Conservation (phyloP, 2,329 filamentous ascomycete species). For the Orbilia ellipsospora region DNA sequence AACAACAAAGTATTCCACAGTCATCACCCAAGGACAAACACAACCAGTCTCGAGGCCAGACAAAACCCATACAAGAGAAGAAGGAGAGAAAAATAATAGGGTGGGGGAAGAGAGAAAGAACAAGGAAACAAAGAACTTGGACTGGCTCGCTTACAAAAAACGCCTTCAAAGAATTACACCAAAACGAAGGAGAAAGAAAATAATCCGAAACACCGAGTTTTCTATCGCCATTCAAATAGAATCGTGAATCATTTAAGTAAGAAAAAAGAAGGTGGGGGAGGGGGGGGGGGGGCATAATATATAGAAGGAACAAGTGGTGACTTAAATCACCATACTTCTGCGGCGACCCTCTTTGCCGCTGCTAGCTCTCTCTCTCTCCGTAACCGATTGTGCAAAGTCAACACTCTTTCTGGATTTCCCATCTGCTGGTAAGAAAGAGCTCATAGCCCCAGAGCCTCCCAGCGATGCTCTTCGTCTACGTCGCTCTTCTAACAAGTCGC, state of each 20-base stretch:
- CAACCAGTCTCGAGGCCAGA: no score
- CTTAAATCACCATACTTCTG: slow-evolving; percentile 47
- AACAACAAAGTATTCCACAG: no score
- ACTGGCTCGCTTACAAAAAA: slow-evolving; percentile 7
- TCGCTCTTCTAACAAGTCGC: slow-evolving; percentile 48
- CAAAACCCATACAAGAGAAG: no score
- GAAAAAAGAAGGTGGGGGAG: background rate
- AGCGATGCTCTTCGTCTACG: slow-evolving; percentile 40
- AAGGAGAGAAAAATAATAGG: no score
- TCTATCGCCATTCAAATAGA: slow-evolving; percentile 7
- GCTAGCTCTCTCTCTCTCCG: slow-evolving; percentile 13
- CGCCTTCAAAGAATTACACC: background rate
- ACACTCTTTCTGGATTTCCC: slow-evolving; percentile 34
- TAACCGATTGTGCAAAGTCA: slow-evolving; percentile 17
- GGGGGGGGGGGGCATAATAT: no score
- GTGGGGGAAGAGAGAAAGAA: background rate
- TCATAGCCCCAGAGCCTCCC: slow-evolving; percentile 9
- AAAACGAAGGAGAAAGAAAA: background rate
- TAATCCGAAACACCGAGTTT: slow-evolving; percentile 11
- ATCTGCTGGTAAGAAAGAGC: slow-evolving; percentile 1
- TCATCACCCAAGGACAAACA: no score
- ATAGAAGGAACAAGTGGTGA: no score
- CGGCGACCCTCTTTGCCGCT: slow-evolving; percentile 22
- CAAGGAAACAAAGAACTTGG: slow-evolving; percentile 9
- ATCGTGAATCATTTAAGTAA: slow-evolving; percentile 24